These are phyloP conservation scores for Cryptococcus sp. DNA, from an alignment of 1,284 basidiomycete genomes.

Conservation along the genomic window DNA sequence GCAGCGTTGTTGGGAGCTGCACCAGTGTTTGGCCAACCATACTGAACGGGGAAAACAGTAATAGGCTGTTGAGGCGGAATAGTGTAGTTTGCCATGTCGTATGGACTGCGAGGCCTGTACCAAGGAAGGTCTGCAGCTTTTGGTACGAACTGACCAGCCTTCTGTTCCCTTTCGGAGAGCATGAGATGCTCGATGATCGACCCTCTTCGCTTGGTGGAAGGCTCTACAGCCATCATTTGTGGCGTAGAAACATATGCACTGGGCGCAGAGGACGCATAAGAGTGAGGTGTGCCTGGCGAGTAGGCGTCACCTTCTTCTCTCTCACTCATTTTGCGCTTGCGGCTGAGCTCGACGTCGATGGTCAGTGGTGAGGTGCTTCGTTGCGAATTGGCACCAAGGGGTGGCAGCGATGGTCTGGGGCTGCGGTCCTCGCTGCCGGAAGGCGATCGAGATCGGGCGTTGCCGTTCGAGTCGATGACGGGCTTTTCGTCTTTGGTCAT, in stretches of 20 bases:
- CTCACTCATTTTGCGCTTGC: slow-evolving; percentile 11
- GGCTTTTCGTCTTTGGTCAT: slow-evolving; percentile 25
- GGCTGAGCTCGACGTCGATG: slow-evolving; percentile 8
- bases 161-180: slow-evolving; percentile 10
- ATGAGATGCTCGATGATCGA: slow-evolving; percentile 18
- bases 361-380: not conserved
- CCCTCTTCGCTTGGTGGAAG: slow-evolving; percentile 16
- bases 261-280: not conserved
- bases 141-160: not conserved
- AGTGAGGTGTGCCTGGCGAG: slow-evolving; percentile 13
- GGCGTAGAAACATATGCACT: slow-evolving; percentile 16
- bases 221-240: slow-evolving; percentile 6
- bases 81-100: slow-evolving; percentile 15
- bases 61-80: slow-evolving; percentile 21
- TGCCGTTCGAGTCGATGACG: slow-evolving; percentile 8
- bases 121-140: slow-evolving; percentile 8
- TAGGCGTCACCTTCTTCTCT: slow-evolving; percentile 2
- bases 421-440: slow-evolving; percentile 1
- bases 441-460: slow-evolving; percentile 3
- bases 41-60: slow-evolving; percentile 32
- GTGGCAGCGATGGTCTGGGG: not conserved
- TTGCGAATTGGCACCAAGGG: not conserved
- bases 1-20: slow-evolving; percentile 1
- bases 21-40: slow-evolving; percentile 15
- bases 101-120: slow-evolving; percentile 1